A percentile compares a stretch with the other conserved stretches of the same genome.
phyloP scores from a whole-genome alignment of 805 yeast species.

The Candida patagonica region DNA sequence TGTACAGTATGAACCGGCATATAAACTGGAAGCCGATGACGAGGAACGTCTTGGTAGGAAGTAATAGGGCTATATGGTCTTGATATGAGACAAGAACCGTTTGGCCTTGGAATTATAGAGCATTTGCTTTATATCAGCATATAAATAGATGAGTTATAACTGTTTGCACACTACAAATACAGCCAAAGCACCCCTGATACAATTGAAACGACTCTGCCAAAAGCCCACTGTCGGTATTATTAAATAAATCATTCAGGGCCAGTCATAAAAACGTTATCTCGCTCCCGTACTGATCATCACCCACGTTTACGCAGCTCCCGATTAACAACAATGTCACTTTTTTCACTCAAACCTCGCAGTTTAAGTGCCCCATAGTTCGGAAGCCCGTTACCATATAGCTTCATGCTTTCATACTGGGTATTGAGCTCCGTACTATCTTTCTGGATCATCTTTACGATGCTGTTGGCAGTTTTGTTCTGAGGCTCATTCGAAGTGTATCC shows the following conservation, averaged over 20 bases:
- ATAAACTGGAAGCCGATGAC: constrained; percentile 38
- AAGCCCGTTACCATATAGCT: not conserved
- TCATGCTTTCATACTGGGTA: not conserved
- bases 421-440: not conserved
- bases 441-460: not conserved
- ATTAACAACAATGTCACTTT: not conserved
- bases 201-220: too few species aligned
- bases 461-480: not conserved
- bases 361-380: not conserved
- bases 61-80: not conserved
- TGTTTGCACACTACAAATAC: too few species aligned
- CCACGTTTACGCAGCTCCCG: not conserved
- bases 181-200: too few species aligned
- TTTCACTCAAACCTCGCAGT: not conserved
- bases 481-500: not conserved
- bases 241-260: too few species aligned
- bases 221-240: too few species aligned
- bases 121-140: too few species aligned
- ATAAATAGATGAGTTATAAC: too few species aligned
- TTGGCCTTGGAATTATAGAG: too few species aligned
- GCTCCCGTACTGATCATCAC: too few species aligned
- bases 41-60: constrained; percentile 44
- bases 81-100: constrained; percentile 1
- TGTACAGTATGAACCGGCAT: constrained; percentile 51
- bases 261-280: too few species aligned